Evolutionary conservation across 306 rosid genomes (phyloP), one percentile per base, ranked within the genome.

Genomic region (Lathyrus tuberosus): DNA sequence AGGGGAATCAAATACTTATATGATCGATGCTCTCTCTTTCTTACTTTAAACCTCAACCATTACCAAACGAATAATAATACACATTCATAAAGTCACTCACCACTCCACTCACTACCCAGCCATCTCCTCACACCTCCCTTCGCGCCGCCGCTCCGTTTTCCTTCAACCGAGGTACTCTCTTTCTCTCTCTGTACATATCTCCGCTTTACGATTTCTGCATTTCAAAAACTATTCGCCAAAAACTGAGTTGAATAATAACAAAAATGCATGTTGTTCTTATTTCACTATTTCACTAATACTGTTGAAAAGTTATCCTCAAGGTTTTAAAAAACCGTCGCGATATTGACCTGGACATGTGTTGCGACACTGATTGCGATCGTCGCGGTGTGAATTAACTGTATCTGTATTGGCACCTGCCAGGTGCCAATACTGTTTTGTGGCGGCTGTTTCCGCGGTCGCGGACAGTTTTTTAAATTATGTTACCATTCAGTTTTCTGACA

Each of bases 91-190:
- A 46, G 52, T 46, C 40, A 35, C 40, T 35, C 40, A 35, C 40
- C 40, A 35, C 52, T 47, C 20, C 22, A 0, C 52, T 47, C 52
- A n/a, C 20, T 43, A 43, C 2, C 48, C 53, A 3, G 5, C 47
- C 20, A 0, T n/a, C 52, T 46, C 52, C 18, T 46, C 53, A 8
- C 53, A 3, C 20, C 51, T 14, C 17, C 14, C 51, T 15, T 8
- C 18, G 54, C 54, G 54, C 54, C 54, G 54, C 54, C 1, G 24
- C 56, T 16, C 8, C 26, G 3, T 2, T 16, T 48, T 48, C 2
- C 12, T 48, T 48, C 56, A 48, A 48, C 26, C 56, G 12, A 48
- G 56, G 56, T 48, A 48, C 48, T 16, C 20, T n/a, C 53, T 46
- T 14, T 46, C 52, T 6, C 52, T 47, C 53, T 47, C 53, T 47